phyloP scores from a whole-genome alignment of 148 eudicot species.

The Simmondsia chinensis region DNA sequence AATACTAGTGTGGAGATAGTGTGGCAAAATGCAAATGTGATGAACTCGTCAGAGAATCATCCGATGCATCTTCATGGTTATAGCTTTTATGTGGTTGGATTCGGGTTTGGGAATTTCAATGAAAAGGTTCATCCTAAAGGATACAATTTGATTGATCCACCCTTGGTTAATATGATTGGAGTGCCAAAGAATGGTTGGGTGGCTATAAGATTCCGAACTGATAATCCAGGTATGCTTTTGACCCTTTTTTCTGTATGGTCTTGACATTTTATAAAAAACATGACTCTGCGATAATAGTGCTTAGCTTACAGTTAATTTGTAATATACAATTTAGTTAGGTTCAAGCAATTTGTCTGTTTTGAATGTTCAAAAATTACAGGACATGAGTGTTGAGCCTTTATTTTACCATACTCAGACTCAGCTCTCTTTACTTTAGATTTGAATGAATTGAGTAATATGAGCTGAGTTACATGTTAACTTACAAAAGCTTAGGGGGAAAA shows the following conservation, averaged over 20 bases:
- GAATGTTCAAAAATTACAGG: too few relatives aligned
- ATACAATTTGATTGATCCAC: conserved; percentile 32
- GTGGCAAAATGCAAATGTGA: conserved; percentile 26
- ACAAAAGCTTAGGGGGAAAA: too few relatives aligned
- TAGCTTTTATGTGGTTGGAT: conserved; percentile 33
- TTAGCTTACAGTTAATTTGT: too few relatives aligned
- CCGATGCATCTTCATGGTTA: conserved; percentile 40
- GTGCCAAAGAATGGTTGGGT: conserved; percentile 27
- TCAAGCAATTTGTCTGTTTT: not conserved
- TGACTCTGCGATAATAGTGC: not conserved
- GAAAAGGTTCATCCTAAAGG: conserved; percentile 8
- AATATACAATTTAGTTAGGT: too few relatives aligned
- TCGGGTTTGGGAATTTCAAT: conserved; percentile 26
- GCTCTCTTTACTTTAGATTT: too few relatives aligned
- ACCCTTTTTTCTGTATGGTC: too few relatives aligned
- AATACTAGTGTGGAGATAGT: conserved; percentile 25
- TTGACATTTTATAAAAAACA: too few relatives aligned
- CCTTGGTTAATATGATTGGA: conserved; percentile 14
- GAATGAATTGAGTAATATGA: too few relatives aligned
- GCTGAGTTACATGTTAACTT: too few relatives aligned
- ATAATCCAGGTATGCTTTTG: conserved; percentile 21
- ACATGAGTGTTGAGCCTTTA: too few relatives aligned
- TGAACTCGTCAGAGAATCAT: conserved; percentile 19
- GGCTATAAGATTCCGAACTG: conserved; percentile 21
- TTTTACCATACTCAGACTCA: too few relatives aligned